Evolutionary conservation across 495 filamentous ascomycete species (phyloP), one percentile per base, ranked within the genome.

Genomic region (Tuber brumale): DNA sequence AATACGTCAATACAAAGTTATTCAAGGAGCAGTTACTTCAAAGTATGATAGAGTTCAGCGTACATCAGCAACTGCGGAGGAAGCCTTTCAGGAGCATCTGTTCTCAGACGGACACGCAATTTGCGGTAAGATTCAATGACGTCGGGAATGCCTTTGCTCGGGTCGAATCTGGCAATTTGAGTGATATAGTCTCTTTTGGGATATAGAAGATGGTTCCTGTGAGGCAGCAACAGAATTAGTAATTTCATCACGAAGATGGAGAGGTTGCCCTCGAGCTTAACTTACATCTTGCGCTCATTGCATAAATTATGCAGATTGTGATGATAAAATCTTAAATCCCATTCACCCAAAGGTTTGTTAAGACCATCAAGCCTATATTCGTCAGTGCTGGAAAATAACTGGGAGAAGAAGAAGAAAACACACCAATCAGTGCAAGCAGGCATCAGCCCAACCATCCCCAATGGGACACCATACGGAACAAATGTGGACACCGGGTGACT

Each of bases 121-220:
- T 92, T 90, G 16, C 89, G 89, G 77, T 94, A 97, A 14, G 92
- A 89, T 71, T 92, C 89, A 72, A 96, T 86, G 4, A 94, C 92
- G 71, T 93, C 92, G 0, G 90, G 89, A 70, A 95, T 94, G 41
- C 93, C 93, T 85, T 96, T 96, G 51, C 92, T 89, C 0, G 93
- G 93, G 77, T 97, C 93, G 81, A 97, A 97, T 23, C 93, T 90
- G 10, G 93, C 91, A 61, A 95, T 89, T 82, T 97, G 93, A 48
- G 91, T 86, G 77, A 97, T 92, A 82, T 95, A 97, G 74, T 90
- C 86, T 85, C 93, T 90, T 16, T 88, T 87, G 6, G 93, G 93
- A 81, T 88, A 93, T 69, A 87, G 85, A 42, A 96, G 87, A 39
- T 87, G 86, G 4, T 90, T 87, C 89, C 89, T 91, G 69, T 75